Percentiles rank a stretch among this genome's conserved stretches.
phyloP scores from a whole-genome alignment of 345 rosid species.

The Arabis alpina region DNA sequence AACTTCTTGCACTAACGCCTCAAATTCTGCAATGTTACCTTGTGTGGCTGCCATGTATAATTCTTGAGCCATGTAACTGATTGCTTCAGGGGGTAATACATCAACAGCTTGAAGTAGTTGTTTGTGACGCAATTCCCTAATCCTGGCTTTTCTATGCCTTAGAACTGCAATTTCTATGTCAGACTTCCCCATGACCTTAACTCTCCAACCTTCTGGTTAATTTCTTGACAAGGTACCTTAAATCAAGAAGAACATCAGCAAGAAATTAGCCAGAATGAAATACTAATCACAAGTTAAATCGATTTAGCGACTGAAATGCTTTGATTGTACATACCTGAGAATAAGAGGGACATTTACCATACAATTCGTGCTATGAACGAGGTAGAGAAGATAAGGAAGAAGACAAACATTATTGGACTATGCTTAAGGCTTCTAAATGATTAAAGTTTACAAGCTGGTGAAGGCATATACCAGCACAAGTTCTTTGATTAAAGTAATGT shows the following conservation, averaged over 20 bases:
- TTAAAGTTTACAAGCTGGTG: slow-evolving; percentile 1
- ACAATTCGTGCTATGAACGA: not conserved
- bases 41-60: not conserved
- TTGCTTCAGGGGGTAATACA: not conserved
- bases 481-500: slow-evolving; percentile 1
- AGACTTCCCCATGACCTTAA: slow-evolving; percentile 25
- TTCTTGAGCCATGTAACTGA: not conserved
- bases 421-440: not conserved
- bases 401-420: not conserved
- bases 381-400: not conserved
- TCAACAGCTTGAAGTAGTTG: not conserved
- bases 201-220: not conserved
- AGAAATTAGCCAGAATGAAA: not conserved
- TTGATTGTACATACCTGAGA: not conserved
- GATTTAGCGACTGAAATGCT: slow-evolving; percentile 8
- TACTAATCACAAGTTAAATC: not conserved
- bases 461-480: not conserved
- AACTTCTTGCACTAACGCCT: not conserved
- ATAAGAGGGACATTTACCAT: not conserved
- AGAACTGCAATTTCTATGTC: slow-evolving; percentile 30
- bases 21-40: not conserved
- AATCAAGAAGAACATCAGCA: not conserved
- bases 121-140: slow-evolving; percentile 1
- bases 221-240: slow-evolving; percentile 5
- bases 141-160: slow-evolving; percentile 28